Evolutionary conservation across 169 alveolate genomes (phyloP).

Genomic region (Plasmodium gallinaceum): DNA sequence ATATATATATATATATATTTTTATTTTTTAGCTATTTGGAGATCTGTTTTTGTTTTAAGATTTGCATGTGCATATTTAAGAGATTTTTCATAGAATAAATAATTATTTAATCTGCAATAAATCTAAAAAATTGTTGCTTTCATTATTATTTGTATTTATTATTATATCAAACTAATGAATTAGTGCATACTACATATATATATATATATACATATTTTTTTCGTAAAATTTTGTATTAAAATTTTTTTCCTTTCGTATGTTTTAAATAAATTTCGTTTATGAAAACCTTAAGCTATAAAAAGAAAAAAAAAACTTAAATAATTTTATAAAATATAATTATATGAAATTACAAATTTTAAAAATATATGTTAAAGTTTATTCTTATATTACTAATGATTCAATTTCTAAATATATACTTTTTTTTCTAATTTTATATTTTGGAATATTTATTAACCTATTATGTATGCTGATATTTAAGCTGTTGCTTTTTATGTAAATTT

Average conservation of each 20-base stretch:
- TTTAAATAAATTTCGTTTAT: background rate
- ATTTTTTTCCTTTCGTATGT: background rate
- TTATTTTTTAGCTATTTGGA: background rate
- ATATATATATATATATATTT: background rate
- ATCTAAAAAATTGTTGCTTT: background rate
- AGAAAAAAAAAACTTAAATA: background rate
- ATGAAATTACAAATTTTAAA: no score
- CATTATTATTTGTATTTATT: background rate
- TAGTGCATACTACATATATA: background rate
- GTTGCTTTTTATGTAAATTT: no score
- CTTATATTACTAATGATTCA: background rate
- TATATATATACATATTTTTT: constrained; percentile 15
- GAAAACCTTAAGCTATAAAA: constrained; percentile 8
- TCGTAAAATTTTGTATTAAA: constrained; percentile 43
- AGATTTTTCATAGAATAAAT: background rate
- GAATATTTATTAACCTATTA: no score
- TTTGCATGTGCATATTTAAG: background rate
- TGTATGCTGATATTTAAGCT: background rate
- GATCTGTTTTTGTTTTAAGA: background rate
- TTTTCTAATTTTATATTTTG: background rate
- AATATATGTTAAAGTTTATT: background rate
- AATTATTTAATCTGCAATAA: background rate
- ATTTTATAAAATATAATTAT: background rate
- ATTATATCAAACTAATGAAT: background rate
- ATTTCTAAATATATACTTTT: background rate